Percentiles rank a stretch among this genome's conserved stretches.
Conservation (phyloP, 805 yeast species). For the Phaffomyces opuntiae region DNA sequence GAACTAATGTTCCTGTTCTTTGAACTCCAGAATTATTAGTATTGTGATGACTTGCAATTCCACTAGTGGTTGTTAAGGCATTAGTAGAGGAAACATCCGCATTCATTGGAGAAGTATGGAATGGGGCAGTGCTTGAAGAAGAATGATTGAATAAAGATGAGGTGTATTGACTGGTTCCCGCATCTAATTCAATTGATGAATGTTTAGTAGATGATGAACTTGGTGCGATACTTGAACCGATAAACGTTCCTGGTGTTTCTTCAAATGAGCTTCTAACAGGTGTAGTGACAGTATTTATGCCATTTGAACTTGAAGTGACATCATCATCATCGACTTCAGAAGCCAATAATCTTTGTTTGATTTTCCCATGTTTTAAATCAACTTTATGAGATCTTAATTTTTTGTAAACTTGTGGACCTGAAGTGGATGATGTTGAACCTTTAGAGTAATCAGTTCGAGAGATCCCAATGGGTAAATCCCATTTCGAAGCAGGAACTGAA, state of each 20-base stretch:
- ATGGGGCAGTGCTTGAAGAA: not conserved
- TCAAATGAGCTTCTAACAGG: not conserved
- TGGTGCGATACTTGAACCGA: not conserved
- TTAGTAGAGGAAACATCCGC: not conserved
- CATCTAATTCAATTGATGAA: not conserved
- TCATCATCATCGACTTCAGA: conserved; percentile 70
- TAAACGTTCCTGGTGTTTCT: not conserved
- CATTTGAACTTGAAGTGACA: conserved; percentile 2
- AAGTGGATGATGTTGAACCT: conserved; percentile 1
- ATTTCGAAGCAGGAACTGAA: conserved; percentile 37
- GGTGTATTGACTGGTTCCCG: not conserved
- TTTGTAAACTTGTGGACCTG: conserved; percentile 5
- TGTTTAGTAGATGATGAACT: conserved; percentile 3
- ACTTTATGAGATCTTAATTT: conserved; percentile 19
- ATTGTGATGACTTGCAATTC: not conserved
- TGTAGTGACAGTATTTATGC: not conserved
- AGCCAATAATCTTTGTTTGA: conserved; percentile 62
- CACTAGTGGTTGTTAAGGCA: not conserved
- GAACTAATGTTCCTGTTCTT: conserved; percentile 20
- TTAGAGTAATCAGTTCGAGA: conserved; percentile 34
- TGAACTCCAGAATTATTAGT: not conserved
- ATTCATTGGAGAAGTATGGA: not conserved
- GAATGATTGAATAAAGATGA: not conserved
- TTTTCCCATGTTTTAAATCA: conserved; percentile 55
- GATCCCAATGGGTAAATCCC: conserved; percentile 51